Evolutionary conservation across 192 early-diverging fungal genomes (phyloP).

Genomic region (Entomortierella beljakovae): DNA sequence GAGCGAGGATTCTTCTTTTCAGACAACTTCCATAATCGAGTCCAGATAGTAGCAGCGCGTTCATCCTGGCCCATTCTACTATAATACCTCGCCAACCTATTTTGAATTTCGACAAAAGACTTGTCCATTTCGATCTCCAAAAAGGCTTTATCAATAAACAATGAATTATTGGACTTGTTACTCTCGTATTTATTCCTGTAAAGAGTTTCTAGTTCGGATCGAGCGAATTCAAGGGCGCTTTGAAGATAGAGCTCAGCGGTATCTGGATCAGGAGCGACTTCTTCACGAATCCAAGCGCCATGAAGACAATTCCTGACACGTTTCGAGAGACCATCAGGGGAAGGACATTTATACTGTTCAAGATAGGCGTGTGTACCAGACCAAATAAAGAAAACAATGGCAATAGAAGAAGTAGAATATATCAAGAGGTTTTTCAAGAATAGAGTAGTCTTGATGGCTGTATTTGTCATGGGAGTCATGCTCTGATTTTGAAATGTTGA

Average conservation of each 20-base stretch:
- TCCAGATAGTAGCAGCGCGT: slow-evolving; percentile 46
- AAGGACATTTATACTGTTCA: slow-evolving; percentile 59
- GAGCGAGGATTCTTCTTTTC: slow-evolving; percentile 2
- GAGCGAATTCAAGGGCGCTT: slow-evolving; percentile 44
- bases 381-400: slow-evolving; percentile 51
- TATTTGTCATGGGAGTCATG: slow-evolving; percentile 2
- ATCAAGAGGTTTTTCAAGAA: slow-evolving; percentile 37
- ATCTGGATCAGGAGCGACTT: slow-evolving; percentile 55
- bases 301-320: slow-evolving; percentile 58
- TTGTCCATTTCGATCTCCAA: slow-evolving; percentile 47
- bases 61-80: slow-evolving; percentile 41
- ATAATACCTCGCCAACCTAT: slow-evolving; percentile 52
- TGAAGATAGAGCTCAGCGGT: slow-evolving; percentile 58
- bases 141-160: slow-evolving; percentile 12
- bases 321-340: slow-evolving; percentile 52
- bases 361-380: slow-evolving; percentile 64
- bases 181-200: slow-evolving; percentile 14
- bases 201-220: slow-evolving; percentile 35
- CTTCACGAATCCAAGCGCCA: slow-evolving; percentile 68
- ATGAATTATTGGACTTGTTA: slow-evolving; percentile 18
- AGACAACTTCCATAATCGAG: slow-evolving; percentile 35
- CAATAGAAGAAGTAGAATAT: slow-evolving; percentile 38
- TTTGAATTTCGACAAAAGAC: slow-evolving; percentile 53
- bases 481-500: background rate
- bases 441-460: slow-evolving; percentile 23